Conservation (phyloP, 768 basidiomycete species). For the Fibroporia radiculosa region DNA sequence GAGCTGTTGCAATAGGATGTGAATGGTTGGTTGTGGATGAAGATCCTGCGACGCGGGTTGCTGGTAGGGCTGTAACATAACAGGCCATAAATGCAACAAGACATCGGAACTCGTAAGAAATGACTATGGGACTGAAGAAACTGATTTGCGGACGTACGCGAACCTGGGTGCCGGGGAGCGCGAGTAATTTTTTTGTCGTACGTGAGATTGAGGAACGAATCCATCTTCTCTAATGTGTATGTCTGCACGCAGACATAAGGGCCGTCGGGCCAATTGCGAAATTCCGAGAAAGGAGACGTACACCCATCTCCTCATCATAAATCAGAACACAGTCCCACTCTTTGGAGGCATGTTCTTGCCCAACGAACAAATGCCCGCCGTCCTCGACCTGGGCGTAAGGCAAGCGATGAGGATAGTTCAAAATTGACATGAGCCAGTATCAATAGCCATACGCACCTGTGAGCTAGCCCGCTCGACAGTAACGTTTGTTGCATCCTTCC, state of each 20-base stretch:
- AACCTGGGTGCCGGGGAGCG: slow-evolving; percentile 19
- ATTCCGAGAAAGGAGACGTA: slow-evolving; percentile 25
- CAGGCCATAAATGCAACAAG: slow-evolving; percentile 5
- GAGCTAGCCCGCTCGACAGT: slow-evolving; percentile 58
- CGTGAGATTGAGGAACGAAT: slow-evolving; percentile 50
- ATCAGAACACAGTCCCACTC: slow-evolving; percentile 75
- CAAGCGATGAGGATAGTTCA: neutral
- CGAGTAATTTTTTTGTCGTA: slow-evolving; percentile 38
- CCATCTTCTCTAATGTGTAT: slow-evolving; percentile 70
- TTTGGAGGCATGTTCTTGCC: slow-evolving; percentile 49
- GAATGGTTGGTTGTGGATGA: slow-evolving; percentile 1
- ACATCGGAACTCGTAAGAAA: slow-evolving; percentile 7
- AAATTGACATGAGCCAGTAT: neutral
- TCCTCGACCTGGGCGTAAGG: slow-evolving; percentile 36
- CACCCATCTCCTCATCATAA: slow-evolving; percentile 69
- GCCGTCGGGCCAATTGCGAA: slow-evolving; percentile 7
- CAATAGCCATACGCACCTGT: slow-evolving; percentile 37
- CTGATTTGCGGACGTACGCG: too few species aligned
- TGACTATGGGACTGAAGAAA: neutral
- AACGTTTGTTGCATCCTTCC: slow-evolving; percentile 43
- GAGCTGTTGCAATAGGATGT: slow-evolving; percentile 19
- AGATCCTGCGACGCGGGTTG: slow-evolving; percentile 3
- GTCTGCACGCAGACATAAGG: slow-evolving; percentile 36
- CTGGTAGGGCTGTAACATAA: slow-evolving; percentile 9
- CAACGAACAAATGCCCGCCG: slow-evolving; percentile 43